Conservation (phyloP, 1,284 basidiomycete species). For the Cryptococcus jaspeensis region DNA sequence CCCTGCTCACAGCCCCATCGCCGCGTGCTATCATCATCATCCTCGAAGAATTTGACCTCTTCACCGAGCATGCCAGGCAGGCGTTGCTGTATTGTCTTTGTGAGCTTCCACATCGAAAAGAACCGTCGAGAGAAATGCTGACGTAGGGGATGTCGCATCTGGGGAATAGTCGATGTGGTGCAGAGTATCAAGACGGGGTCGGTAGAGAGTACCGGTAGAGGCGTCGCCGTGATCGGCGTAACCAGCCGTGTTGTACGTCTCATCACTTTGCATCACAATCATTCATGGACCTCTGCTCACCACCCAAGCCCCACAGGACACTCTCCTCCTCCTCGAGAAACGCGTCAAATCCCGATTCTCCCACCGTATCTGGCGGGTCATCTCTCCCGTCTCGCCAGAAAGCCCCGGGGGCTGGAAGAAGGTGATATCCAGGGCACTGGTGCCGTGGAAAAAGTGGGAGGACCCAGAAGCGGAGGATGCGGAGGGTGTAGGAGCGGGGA, state of each 20-base stretch:
- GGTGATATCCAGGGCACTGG: constrained; percentile 55
- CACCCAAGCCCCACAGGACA: constrained; percentile 66
- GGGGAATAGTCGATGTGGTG: constrained; percentile 50
- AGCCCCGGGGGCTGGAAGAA: constrained; percentile 55
- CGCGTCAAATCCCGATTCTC: constrained; percentile 94
- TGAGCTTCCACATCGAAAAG: constrained; percentile 53
- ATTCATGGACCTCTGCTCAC: background rate
- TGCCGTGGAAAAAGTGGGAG: constrained; percentile 29
- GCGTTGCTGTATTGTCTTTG: constrained; percentile 86
- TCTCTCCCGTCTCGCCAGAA: constrained; percentile 58
- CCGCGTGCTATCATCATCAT: constrained; percentile 77
- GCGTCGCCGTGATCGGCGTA: constrained; percentile 77
- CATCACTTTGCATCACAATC: background rate
- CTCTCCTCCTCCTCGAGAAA: constrained; percentile 86
- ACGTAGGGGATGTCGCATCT: background rate
- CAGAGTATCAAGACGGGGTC: constrained; percentile 53
- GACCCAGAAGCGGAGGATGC: background rate
- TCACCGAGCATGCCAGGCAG: constrained; percentile 82
- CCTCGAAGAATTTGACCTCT: constrained; percentile 87
- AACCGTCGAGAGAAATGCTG: constrained; percentile 1
- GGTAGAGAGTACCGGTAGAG: constrained; percentile 52
- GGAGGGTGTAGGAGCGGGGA: background rate
- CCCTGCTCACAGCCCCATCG: constrained; percentile 72
- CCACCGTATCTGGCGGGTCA: constrained; percentile 76
- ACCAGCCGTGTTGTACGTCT: constrained; percentile 65